These are phyloP conservation scores for Keithomyces neogunnii DNA, from an alignment of 2,329 filamentous ascomycete genomes.

Conservation along the genomic window DNA sequence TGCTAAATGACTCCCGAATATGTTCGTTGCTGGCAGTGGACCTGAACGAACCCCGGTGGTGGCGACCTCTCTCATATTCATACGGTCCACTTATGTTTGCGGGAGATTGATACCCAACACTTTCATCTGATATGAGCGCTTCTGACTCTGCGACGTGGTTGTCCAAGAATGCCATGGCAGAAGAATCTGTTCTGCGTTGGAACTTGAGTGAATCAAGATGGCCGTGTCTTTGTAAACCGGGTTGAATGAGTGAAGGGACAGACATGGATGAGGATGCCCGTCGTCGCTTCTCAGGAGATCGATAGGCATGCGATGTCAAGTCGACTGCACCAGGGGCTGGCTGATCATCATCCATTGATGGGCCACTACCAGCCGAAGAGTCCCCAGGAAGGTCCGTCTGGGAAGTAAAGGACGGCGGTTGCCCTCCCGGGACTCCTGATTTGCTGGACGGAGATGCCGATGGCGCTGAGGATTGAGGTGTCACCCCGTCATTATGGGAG, in stretches of 20 bases:
- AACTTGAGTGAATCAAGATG: constrained; percentile 1
- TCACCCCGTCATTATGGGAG: neutral
- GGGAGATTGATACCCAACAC: constrained; percentile 20
- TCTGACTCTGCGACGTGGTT: constrained; percentile 12
- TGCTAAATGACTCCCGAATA: constrained; percentile 12
- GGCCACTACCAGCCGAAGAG: neutral
- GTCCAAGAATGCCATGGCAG: constrained; percentile 5
- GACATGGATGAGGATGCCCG: constrained; percentile 9
- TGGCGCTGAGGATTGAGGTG: neutral
- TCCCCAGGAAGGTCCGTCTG: neutral
- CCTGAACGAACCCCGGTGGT: constrained; percentile 12
- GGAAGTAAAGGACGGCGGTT: neutral
- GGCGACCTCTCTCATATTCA: constrained; percentile 2
- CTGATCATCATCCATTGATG: neutral
- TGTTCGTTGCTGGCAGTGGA: constrained; percentile 11
- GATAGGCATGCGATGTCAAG: neutral
- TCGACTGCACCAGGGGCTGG: neutral
- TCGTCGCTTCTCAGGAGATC: neutral
- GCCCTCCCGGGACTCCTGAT: neutral
- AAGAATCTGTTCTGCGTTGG: constrained; percentile 2
- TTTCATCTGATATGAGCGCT: constrained; percentile 18
- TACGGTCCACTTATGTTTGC: constrained; percentile 7
- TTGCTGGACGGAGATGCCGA: neutral
- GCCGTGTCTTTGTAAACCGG: constrained; percentile 8
- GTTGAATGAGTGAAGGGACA: constrained; percentile 14